Evolutionary conservation across 768 basidiomycete species (phyloP).

Genomic region (Trametes cingulata): DNA sequence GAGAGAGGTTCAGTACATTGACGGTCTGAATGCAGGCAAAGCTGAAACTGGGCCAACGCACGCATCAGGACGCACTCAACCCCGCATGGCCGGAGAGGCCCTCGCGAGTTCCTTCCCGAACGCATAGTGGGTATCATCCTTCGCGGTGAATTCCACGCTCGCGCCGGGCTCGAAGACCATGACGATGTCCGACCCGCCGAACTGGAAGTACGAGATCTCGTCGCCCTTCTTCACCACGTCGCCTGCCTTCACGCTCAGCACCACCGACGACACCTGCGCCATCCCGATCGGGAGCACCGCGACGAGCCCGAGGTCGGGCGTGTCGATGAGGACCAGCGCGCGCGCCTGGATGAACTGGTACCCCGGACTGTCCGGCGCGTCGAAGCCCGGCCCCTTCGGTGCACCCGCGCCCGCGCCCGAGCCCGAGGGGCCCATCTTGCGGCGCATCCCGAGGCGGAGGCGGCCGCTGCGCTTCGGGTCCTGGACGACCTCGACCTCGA

Average conservation of each 20-base stretch:
- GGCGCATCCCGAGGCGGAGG: not conserved
- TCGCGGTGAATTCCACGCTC: constrained; percentile 14
- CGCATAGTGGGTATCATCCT: constrained; percentile 10
- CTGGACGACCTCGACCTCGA: constrained; percentile 16
- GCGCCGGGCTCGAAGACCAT: constrained; percentile 27
- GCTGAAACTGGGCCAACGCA: too few species aligned
- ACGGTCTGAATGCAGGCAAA: too few species aligned
- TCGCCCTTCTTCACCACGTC: constrained; percentile 22
- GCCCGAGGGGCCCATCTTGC: not conserved
- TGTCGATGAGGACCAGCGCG: constrained; percentile 24
- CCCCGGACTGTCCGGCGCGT: constrained; percentile 22
- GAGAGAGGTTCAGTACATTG: too few species aligned
- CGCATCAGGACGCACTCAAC: too few species aligned
- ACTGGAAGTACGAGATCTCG: constrained; percentile 25
- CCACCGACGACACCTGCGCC: constrained; percentile 28
- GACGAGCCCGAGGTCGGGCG: constrained; percentile 22
- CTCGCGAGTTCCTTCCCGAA: constrained; percentile 3
- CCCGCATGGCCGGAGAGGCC: too few species aligned
- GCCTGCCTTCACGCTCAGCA: constrained; percentile 21
- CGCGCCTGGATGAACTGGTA: constrained; percentile 29
- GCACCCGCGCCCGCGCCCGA: not conserved
- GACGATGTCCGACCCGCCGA: constrained; percentile 27
- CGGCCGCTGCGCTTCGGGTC: not conserved
- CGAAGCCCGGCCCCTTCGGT: not conserved
- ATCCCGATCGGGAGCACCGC: constrained; percentile 28